Percentiles rank a stretch among this genome's conserved stretches.
These are phyloP conservation scores for Dothideomycetes sp. DNA, from an alignment of 2,329 filamentous ascomycete species.

Conservation along the genomic window DNA sequence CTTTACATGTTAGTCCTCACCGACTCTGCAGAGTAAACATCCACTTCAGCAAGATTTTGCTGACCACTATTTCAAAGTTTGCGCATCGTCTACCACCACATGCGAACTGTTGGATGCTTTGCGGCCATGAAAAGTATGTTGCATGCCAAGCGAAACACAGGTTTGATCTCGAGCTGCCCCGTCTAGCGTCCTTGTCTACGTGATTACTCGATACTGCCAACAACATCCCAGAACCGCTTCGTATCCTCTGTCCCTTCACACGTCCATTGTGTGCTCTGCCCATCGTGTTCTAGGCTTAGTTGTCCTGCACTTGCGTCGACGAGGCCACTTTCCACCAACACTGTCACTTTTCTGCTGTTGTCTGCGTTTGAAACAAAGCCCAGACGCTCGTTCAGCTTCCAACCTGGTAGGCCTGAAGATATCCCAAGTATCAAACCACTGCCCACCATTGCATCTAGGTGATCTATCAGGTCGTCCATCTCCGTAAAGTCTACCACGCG, in stretches of 20 bases:
- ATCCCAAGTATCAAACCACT: slow-evolving; percentile 2
- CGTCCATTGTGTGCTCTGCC: neutral
- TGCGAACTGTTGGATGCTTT: too few species aligned
- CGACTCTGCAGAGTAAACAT: too few species aligned
- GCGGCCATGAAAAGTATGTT: too few species aligned
- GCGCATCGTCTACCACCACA: too few species aligned
- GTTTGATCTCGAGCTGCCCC: too few species aligned
- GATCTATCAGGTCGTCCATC: slow-evolving; percentile 3
- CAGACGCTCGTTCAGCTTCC: slow-evolving; percentile 14
- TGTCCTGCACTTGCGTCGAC: neutral
- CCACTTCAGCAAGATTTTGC: too few species aligned
- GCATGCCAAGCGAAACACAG: too few species aligned
- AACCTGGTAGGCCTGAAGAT: slow-evolving; percentile 3
- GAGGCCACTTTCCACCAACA: neutral
- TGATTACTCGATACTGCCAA: neutral
- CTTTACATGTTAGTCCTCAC: too few species aligned
- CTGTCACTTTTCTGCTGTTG: slow-evolving; percentile 3
- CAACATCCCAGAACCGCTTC: slow-evolving; percentile 9
- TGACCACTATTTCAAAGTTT: too few species aligned
- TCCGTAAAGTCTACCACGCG: slow-evolving; percentile 5
- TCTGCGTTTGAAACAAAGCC: slow-evolving; percentile 6
- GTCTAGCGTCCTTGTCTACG: too few species aligned
- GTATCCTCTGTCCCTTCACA: neutral
- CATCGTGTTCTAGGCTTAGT: too few species aligned
- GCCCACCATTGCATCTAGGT: slow-evolving; percentile 2